A percentile compares a stretch with the other conserved stretches of the same genome.
Conservation (phyloP, 768 basidiomycete species). For the Rhizopogon vinicolor region DNA sequence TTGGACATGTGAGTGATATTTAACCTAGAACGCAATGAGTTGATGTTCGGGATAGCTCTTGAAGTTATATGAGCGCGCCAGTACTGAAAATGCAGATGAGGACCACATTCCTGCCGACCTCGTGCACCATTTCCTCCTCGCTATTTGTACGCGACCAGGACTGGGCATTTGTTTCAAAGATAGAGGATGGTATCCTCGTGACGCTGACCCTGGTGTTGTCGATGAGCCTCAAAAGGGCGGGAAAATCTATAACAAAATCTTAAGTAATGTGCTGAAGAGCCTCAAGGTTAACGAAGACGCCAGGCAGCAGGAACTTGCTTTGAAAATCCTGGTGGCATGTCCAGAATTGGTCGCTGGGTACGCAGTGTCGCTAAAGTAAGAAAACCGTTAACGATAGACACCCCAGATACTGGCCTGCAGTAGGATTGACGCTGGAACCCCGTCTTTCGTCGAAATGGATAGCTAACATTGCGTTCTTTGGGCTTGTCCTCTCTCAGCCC, state of each 20-base stretch:
- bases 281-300: slow-evolving; percentile 88
- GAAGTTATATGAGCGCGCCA: slow-evolving; percentile 66
- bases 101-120: slow-evolving; percentile 72
- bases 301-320: slow-evolving; percentile 77
- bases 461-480: slow-evolving; percentile 80
- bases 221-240: slow-evolving; percentile 38
- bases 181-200: slow-evolving; percentile 86
- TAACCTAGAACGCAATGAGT: background rate
- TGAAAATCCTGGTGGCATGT: slow-evolving; percentile 76
- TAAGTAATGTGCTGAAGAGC: slow-evolving; percentile 66
- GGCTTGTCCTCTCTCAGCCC: slow-evolving; percentile 71
- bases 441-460: slow-evolving; percentile 90
- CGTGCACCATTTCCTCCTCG: slow-evolving; percentile 82
- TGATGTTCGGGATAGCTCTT: slow-evolving; percentile 42
- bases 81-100: slow-evolving; percentile 40
- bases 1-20: slow-evolving; percentile 51
- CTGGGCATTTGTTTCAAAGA: slow-evolving; percentile 85
- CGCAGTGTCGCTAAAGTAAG: slow-evolving; percentile 13
- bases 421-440: slow-evolving; percentile 74
- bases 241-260: slow-evolving; percentile 77
- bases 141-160: slow-evolving; percentile 78
- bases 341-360: slow-evolving; percentile 84
- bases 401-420: slow-evolving; percentile 66
- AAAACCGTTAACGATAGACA: slow-evolving; percentile 9
- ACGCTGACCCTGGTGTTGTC: slow-evolving; percentile 34